Evolutionary conservation across 345 rosid genomes (phyloP).

Genomic region (Rhizophora mangle): DNA sequence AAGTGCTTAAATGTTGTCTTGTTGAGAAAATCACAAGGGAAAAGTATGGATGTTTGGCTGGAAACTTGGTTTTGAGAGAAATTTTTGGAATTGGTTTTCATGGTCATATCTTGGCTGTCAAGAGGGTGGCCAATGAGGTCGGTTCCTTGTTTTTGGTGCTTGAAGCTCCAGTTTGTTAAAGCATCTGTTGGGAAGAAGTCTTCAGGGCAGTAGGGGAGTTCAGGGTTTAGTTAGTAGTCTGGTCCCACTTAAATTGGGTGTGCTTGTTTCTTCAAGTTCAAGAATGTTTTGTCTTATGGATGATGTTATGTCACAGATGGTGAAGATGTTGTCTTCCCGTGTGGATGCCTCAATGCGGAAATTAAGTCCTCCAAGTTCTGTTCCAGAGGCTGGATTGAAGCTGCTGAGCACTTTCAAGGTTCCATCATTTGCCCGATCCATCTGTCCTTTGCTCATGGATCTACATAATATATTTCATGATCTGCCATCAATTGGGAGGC

Average conservation of each 20-base stretch:
- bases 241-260: constrained; percentile 42
- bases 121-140: constrained; percentile 64
- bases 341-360: constrained; percentile 34
- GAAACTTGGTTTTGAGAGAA: constrained; percentile 68
- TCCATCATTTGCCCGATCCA: constrained; percentile 75
- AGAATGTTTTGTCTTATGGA: constrained; percentile 45
- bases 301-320: constrained; percentile 52
- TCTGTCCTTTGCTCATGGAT: constrained; percentile 77
- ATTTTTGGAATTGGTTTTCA: constrained; percentile 76
- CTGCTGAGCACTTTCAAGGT: constrained; percentile 34
- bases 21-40: constrained; percentile 66
- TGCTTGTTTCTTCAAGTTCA: constrained; percentile 34
- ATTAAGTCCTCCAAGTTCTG: constrained; percentile 23
- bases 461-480: constrained; percentile 64
- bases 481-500: constrained; percentile 68
- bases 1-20: constrained; percentile 65
- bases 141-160: constrained; percentile 70
- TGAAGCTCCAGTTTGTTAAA: constrained; percentile 56
- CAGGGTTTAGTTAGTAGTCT: constrained; percentile 56
- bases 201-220: constrained; percentile 32
- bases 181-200: constrained; percentile 26
- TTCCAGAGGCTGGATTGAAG: constrained; percentile 28
- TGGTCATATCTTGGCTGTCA: constrained; percentile 74
- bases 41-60: constrained; percentile 70
- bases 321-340: constrained; percentile 50